phyloP scores from a whole-genome alignment of 2,329 filamentous ascomycete species.

The Pestalotiopsis sp. region DNA sequence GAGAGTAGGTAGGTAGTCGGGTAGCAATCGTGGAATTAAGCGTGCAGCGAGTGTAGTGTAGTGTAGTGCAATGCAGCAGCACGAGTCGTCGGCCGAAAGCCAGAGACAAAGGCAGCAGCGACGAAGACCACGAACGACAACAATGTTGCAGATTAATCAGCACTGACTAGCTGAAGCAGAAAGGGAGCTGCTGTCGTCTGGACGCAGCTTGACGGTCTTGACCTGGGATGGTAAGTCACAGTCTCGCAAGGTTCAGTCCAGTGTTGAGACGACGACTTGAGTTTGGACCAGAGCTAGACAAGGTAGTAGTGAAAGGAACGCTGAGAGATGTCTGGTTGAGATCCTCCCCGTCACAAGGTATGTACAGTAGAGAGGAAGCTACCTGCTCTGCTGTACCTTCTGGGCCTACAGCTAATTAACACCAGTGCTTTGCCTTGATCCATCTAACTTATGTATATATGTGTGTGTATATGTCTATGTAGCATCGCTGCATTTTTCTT shows the following conservation, averaged over 20 bases:
- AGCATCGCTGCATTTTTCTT: too few species aligned
- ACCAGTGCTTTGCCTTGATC: too few species aligned
- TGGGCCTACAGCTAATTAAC: too few species aligned
- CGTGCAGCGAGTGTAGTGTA: neutral
- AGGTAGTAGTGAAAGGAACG: neutral
- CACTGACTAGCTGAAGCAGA: neutral
- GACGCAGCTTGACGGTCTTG: neutral
- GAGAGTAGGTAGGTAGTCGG: neutral
- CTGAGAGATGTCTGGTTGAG: too few species aligned
- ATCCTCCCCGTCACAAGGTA: too few species aligned
- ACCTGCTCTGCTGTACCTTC: too few species aligned
- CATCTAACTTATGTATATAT: too few species aligned
- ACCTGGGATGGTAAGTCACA: neutral
- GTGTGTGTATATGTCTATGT: too few species aligned
- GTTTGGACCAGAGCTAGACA: conserved; percentile 9
- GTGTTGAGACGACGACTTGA: conserved; percentile 7
- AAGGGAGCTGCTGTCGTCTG: neutral
- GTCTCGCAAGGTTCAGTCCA: conserved; percentile 5
- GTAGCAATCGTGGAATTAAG: neutral
- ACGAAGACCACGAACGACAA: neutral
- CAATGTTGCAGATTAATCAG: neutral
- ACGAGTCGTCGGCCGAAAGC: neutral
- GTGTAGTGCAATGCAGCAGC: neutral
- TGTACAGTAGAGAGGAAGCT: too few species aligned
- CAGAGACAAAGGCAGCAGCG: neutral